Base-by-base conservation (phyloP, 305 asterid species). In the Plantago coronopus region DNA sequence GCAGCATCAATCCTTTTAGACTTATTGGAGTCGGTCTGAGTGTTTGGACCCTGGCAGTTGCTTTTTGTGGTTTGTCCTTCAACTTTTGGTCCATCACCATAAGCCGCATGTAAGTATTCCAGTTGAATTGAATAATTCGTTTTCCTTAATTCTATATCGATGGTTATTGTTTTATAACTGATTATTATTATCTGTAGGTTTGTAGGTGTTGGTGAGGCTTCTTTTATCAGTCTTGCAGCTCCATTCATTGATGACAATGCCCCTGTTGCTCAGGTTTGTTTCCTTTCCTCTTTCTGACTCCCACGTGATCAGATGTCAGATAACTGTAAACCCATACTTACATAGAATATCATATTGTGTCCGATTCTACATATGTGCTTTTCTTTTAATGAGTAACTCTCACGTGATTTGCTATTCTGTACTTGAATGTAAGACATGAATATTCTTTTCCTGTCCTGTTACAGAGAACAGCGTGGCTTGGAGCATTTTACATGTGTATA, bases 171-270 rank as follows among this genome's bases (percentile, higher is more conserved):
- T 72, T 21, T 55, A 51, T 53, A 12, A 25, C 56, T 60, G 27
- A 37, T 51, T 17, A 43, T n/a, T n/a, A 15, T 53, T 57, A 63
- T 69, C 59, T 69, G 13, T 63, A 91, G 97, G 97, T 79, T 93
- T 43, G 99, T 93, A 48, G 99, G 99, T 71, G 99, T 93, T 66
- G 99, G 99, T 18, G 99, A 93, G 86, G 99, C 99, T 69, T 93
- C 97, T 54, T 91, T 93, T 63, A 85, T 93, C 59, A 93, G 97
- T 80, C 96, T 93, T 69, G 99, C 99, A 7, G 95, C 97, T 77
- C 99, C 97, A 54, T 89, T 86, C 78, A 89, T 93, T 57, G 99
- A 93, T 48, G 99, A 93, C 77, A 93, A 87, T 80, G 97, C 97
- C 66, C 98, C 99, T 27, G 79, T 70, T 62, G 68, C 86, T 61